Conservation (phyloP, 2,329 filamentous ascomycete genomes). For the Xylaria sp. region DNA sequence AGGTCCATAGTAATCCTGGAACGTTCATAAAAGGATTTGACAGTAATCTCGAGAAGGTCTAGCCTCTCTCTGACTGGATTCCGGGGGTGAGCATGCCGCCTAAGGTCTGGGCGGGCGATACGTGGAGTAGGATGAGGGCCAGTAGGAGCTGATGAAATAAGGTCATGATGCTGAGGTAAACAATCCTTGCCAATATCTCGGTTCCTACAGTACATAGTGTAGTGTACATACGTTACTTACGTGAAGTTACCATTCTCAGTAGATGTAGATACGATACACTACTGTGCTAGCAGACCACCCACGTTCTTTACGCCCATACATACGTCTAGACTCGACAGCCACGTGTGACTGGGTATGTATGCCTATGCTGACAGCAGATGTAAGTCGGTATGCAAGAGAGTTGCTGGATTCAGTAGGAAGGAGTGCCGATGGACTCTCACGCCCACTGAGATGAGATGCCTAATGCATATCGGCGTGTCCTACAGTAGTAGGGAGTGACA, state of each 20-base stretch:
- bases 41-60: conserved; percentile 32
- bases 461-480: conserved; percentile 24
- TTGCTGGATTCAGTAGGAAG: too few species aligned
- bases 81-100: conserved; percentile 29
- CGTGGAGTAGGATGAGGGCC: conserved; percentile 20
- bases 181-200: conserved; percentile 14
- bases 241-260: too few species aligned
- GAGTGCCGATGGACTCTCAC: not conserved
- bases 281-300: too few species aligned
- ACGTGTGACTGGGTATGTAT: conserved; percentile 17
- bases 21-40: conserved; percentile 28
- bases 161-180: conserved; percentile 8
- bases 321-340: conserved; percentile 1
- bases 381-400: not conserved
- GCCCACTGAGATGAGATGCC: not conserved
- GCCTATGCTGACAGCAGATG: conserved; percentile 23
- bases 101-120: conserved; percentile 19
- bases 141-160: conserved; percentile 23
- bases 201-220: conserved; percentile 3
- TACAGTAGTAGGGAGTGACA: too few species aligned
- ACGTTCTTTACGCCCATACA: conserved; percentile 5
- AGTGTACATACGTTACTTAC: not conserved
- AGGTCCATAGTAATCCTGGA: conserved; percentile 32
- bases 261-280: too few species aligned
- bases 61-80: conserved; percentile 33